Evolutionary conservation across 768 basidiomycete species (phyloP).

Genomic region (Tulasnella sp.): DNA sequence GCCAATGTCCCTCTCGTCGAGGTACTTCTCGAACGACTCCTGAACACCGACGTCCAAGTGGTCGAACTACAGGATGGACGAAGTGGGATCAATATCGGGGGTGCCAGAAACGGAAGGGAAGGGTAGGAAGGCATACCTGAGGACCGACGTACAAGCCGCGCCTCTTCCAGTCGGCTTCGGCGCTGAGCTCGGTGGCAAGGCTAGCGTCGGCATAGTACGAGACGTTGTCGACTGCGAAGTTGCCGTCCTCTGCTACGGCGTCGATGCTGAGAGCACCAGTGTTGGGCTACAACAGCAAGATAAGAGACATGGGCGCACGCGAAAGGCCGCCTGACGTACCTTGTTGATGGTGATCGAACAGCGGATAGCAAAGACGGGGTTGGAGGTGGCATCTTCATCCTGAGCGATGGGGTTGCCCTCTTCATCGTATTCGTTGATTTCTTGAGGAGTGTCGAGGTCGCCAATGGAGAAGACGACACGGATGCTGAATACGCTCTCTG

Average conservation of each 20-base stretch:
- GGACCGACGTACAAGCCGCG: conserved; percentile 91
- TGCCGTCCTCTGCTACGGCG: conserved; percentile 65
- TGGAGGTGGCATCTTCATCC: conserved; percentile 37
- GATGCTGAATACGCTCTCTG: conserved; percentile 48
- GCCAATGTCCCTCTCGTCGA: conserved; percentile 86
- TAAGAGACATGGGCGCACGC: conserved; percentile 6
- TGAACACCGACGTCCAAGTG: conserved; percentile 84
- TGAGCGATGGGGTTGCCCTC: conserved; percentile 40
- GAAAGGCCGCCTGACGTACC: conserved; percentile 39
- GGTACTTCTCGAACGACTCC: conserved; percentile 84
- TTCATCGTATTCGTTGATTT: conserved; percentile 34
- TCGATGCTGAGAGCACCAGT: conserved; percentile 75
- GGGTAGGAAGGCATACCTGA: conserved; percentile 48
- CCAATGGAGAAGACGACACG: conserved; percentile 90
- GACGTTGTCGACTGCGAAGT: conserved; percentile 84
- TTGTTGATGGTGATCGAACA: conserved; percentile 82
- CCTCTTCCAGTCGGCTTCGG: conserved; percentile 92
- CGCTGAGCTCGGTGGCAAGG: conserved; percentile 69
- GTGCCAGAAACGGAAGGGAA: not conserved
- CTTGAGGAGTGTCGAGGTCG: conserved; percentile 58
- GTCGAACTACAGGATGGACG: conserved; percentile 57
- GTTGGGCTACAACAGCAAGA: conserved; percentile 39
- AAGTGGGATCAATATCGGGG: not conserved
- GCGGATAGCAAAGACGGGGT: conserved; percentile 63
- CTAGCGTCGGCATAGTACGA: conserved; percentile 74